Base-by-base conservation (phyloP, 805 yeast genomes). In the Candida peoriensis region DNA sequence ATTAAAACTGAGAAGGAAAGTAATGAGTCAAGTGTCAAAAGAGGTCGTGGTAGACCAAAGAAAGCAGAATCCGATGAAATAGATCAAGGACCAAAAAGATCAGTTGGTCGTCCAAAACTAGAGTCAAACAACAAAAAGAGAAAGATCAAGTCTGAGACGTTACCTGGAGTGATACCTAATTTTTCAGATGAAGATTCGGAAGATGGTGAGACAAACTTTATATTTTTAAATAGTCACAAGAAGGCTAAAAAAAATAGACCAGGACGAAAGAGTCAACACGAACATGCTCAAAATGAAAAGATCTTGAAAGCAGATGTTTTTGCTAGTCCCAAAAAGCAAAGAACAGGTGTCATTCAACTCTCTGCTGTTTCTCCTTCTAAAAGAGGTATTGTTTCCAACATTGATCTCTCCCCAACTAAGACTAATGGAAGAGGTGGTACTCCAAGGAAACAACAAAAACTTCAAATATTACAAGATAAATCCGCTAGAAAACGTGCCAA, bases 401-500 rank as follows among this genome's bases (percentile, higher is more conserved):
- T 27, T 6, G 25, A 18, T 2, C 19, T 31, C 2, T 46, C 60
- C 23, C 58, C 54, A 24, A 42, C 41, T 5, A 59, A 37, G 37
- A 58, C 65, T 3, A 63, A 55, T 39, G 76, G 76, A 1, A 47
- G 67, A 36, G 67, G 64, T 32, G 77, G 74, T 3, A 50, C 72
- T 9, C 59, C 60, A 14, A 67, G 74, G 10, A 78, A 78, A 4
- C 15, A 49, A 1, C 70, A 61, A 7, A 42, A 64, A 26, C 21
- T 23, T 17, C 11, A 13, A 5, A 37, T 34, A 13, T n/a, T 25
- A 11, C 54, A 50, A 22, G 73, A 76, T 37, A 50, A 54, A 28
- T 62, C 73, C 3, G 83, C 83, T 2, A 50, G 72, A 18, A 66
- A 67, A 43, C 53, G 70, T 38, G 77, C 83, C 0, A 53, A 62